Evolutionary conservation across 192 early-diverging fungal genomes (phyloP).

Genomic region (Mortierella claussenii): DNA sequence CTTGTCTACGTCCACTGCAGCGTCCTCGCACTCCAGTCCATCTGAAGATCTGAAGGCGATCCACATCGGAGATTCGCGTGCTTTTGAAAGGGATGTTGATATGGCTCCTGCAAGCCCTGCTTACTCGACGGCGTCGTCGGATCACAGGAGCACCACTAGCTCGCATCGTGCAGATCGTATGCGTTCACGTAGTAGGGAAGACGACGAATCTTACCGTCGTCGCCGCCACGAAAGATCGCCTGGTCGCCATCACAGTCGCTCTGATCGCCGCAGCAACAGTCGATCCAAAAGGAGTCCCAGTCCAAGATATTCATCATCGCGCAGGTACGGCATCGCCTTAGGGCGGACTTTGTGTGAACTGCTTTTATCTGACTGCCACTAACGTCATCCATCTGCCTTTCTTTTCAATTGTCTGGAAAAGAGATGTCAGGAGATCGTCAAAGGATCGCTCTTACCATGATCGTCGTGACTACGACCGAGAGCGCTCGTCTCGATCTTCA

Average conservation of each 20-base stretch:
- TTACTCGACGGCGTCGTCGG: constrained; percentile 22
- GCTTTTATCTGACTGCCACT: too few species aligned
- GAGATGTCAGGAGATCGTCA: constrained; percentile 33
- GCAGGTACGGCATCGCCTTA: too few species aligned
- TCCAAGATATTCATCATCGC: constrained; percentile 34
- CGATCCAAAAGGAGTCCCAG: constrained; percentile 35
- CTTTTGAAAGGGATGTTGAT: constrained; percentile 21
- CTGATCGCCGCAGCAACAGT: constrained; percentile 15
- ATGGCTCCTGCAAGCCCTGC: constrained; percentile 44
- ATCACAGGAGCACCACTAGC: constrained; percentile 29
- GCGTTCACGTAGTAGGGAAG: constrained; percentile 33
- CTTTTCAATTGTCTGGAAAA: neutral
- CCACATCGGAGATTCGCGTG: constrained; percentile 20
- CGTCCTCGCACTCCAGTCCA: constrained; percentile 39
- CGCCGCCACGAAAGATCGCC: constrained; percentile 27
- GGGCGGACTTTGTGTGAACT: too few species aligned
- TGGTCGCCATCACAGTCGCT: constrained; percentile 24
- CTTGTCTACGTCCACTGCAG: constrained; percentile 33
- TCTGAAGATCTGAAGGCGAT: constrained; percentile 42
- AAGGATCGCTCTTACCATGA: constrained; percentile 22
- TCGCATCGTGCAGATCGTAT: constrained; percentile 19
- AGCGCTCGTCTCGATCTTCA: constrained; percentile 34
- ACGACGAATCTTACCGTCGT: constrained; percentile 24
- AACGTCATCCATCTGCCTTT: neutral
- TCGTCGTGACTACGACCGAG: constrained; percentile 40